phyloP scores from a whole-genome alignment of 164 flowering plant genomes.

The Kingdonia uniflora region DNA sequence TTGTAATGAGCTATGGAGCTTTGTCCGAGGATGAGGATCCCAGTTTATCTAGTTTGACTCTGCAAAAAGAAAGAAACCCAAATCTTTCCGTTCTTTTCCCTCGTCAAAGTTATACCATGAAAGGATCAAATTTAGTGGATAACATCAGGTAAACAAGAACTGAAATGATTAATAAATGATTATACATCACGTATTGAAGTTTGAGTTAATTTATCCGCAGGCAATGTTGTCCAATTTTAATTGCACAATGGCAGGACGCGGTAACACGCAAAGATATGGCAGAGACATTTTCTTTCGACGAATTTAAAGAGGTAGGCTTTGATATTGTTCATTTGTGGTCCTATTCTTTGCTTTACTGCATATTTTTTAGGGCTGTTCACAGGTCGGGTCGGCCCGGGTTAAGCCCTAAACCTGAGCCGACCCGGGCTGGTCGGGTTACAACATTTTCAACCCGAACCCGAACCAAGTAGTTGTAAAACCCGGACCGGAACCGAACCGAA shows the following conservation, averaged over 20 bases:
- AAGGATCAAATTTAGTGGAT: slow-evolving; percentile 36
- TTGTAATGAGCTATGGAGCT: slow-evolving; percentile 71
- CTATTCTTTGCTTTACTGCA: background rate
- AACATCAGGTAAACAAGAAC: slow-evolving; percentile 48
- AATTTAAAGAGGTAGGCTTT: slow-evolving; percentile 56
- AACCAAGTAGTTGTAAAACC: no score
- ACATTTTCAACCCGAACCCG: no score
- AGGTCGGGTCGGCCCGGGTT: no score
- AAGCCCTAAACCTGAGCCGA: no score
- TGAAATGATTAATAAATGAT: background rate
- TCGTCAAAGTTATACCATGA: slow-evolving; percentile 74
- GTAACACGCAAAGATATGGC: slow-evolving; percentile 82
- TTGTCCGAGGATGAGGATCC: slow-evolving; percentile 23
- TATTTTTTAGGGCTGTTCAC: background rate
- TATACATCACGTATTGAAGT: background rate
- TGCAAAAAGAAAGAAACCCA: slow-evolving; percentile 19
- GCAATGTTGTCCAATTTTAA: slow-evolving; percentile 64
- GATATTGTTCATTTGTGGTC: background rate
- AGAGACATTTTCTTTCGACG: slow-evolving; percentile 50
- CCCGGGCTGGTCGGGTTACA: no score
- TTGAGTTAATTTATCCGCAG: slow-evolving; percentile 28
- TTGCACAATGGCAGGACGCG: slow-evolving; percentile 80
- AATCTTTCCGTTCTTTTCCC: slow-evolving; percentile 44
- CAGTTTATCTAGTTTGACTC: slow-evolving; percentile 18
- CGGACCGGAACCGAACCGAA: no score